Base-by-base conservation (phyloP, 2,329 filamentous ascomycete genomes). In the Colletotrichum liriopes region DNA sequence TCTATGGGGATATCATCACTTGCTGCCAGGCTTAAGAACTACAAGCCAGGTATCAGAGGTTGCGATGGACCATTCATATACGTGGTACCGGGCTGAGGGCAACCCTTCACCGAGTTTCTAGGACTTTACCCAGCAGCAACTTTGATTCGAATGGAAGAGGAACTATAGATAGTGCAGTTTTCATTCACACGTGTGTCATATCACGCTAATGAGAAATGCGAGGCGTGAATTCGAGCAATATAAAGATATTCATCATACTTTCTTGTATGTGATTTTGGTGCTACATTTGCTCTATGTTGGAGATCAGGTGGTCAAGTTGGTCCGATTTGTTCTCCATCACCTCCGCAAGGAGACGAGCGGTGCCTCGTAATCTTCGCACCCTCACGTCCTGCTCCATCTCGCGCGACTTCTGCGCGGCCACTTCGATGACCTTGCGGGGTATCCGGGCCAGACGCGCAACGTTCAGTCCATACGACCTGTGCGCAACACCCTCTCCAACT, bases 391-490 rank as follows among this genome's bases (percentile, higher is more conserved):
- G 87, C 83, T 99, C 96, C 81, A 99, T 84, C 81, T 96, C 91
- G 49, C 85, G 86, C 72, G 94, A 97, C 83, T 97, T 96, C 58
- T 86, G 84, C n/a, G 89, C 90, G 2, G 96, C 96, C 32, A 94
- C 86, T 35, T 95, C 93, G 43, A 98, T 86, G 23, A 98, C 90
- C 67, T 89, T 86, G 71, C 89, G 88, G 0, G 96, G 95, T 52
- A 99, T 89, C 63, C 92, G 92, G 2, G 96, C 96, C 65, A 99
- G 83, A 56, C 94, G 87, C 18, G 96, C 96, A 29, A 98, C 96
- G 81, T 98, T 98, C 69, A 99, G 80, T 1, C 97, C 96, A 80
- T 99, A 99, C 23, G 94, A 97, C 6, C 96, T 89, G 85, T 98
- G 95, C 11, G 96, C 96, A 14, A 97, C 94, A 14, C 96, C 96